Conservation (phyloP, 495 filamentous ascomycete species). For the Terfezia boudieri region DNA sequence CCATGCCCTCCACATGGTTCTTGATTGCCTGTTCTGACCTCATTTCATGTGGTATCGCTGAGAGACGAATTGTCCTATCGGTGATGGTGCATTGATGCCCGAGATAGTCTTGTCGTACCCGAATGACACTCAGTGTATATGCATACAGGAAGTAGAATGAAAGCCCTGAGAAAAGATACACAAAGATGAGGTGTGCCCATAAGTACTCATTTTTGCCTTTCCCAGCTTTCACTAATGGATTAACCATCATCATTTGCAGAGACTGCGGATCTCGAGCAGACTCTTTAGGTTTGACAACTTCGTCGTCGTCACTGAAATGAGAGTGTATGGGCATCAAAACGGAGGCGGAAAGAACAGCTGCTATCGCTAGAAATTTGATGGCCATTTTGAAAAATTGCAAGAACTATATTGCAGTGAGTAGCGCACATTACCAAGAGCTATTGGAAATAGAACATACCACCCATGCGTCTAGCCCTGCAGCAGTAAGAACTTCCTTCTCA, state of each 20-base stretch:
- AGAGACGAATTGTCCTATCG: constrained; percentile 76
- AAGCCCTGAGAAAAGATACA: constrained; percentile 69
- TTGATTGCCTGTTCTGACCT: constrained; percentile 65
- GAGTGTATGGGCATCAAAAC: constrained; percentile 75
- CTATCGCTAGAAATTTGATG: constrained; percentile 52
- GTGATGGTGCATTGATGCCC: constrained; percentile 84
- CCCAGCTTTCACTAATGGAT: no score
- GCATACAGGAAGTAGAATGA: constrained; percentile 62
- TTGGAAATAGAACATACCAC: constrained; percentile 35
- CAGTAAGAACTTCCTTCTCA: constrained; percentile 70
- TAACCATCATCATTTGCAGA: no score
- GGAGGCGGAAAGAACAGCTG: constrained; percentile 55
- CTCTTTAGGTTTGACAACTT: no score
- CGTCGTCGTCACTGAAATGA: constrained; percentile 23
- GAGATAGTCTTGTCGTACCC: constrained; percentile 70
- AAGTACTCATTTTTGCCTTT: constrained; percentile 31
- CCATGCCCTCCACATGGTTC: constrained; percentile 63
- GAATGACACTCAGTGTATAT: constrained; percentile 64
- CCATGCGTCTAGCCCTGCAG: constrained; percentile 85
- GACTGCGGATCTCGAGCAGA: no score
- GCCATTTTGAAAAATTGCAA: constrained; percentile 88
- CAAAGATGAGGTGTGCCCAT: constrained; percentile 85
- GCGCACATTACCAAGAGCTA: no score
- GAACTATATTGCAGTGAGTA: constrained; percentile 31
- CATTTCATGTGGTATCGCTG: constrained; percentile 64